Evolutionary conservation across 352 stramenopile species (phyloP), one percentile per base, ranked within the genome.

Genomic region (Phytopythium vexans): DNA sequence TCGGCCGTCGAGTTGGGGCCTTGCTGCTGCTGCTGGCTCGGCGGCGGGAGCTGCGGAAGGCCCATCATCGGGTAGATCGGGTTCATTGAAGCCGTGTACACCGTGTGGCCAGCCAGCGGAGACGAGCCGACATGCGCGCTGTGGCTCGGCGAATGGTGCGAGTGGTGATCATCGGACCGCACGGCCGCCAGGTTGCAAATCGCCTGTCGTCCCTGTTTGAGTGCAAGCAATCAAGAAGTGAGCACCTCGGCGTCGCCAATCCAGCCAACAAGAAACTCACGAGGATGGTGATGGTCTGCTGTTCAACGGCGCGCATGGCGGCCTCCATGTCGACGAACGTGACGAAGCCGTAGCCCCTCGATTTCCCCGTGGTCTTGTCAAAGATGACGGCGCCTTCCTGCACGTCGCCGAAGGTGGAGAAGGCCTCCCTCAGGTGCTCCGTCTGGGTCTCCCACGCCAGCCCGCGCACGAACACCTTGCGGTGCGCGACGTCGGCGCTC

Each of bases 391-490:
- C 64, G 36, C 48, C 78, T 58, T 88, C 64, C 52, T 88, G 69
- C 9, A 92, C 62, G 9, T 79, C 52, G 11, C 82, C 82, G 51
- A 89, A 92, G 31, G 41, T 41, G 40, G 56, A 51, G 53, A 89
- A 88, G 14, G 67, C 60, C 31, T 66, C 44, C 45, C 72, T 77
- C 41, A 92, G 59, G 27, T 54, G 41, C 41, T 87, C 72, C 35
- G 57, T 70, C 53, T 65, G 76, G 32, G 72, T 86, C 57, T 87
- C 65, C 69, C 69, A 81, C 36, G 82, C 64, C 41, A 92, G 68
- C 10, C 74, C 75, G 44, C 70, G 69, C 59, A 92, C 73, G 60
- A 88, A 85, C 38, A 92, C 70, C 56, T 88, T 88, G 59, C 82
- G 71, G 49, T 88, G 73, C 40, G 61, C 58, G n/a, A 88, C 48